Evolutionary conservation across 305 asterid species (phyloP), one percentile per base, ranked within the genome.

Genomic region (Withania somnifera): DNA sequence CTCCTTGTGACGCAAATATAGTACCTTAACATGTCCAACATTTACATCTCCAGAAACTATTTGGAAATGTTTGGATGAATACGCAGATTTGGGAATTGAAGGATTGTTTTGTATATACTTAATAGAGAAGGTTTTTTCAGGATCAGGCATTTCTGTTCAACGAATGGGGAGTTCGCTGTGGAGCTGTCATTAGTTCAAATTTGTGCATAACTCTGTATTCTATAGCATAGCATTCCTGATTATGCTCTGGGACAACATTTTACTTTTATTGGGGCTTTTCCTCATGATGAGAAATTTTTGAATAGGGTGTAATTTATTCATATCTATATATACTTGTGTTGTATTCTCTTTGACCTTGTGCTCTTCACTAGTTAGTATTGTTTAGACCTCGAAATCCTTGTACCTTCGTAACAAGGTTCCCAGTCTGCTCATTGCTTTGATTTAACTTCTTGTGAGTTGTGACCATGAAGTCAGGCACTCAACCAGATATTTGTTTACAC

Each of bases 71-170:
- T 73, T 66, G 75, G 86, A 77, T 68, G 76, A 81, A 76, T 82
- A 86, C 86, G 83, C 83, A 82, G 90, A 87, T 88, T 88, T 87
- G 85, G 80, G 75, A 87, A 63, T 89, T 86, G 90, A 86, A 54
- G 76, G 64, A 22, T 45, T 64, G 82, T 84, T 75, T 79, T 90
- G 92, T 89, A 89, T 76, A 91, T 90, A 89, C 71, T 53, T 84
- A 10, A 69, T 81, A 79, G 83, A 82, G 81, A 83, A 45, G 85
- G 42, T 83, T 36, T 84, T 83, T 69, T 32, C 75, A 82, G 85
- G 80, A 77, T 86, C 78, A 84, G 81, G 66, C 40, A 69, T 30
- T 80, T 56, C 81, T 75, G 42, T 88, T 78, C 50, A 66, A 57
- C 83, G 56, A 60, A 34, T 56, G 85, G 82, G 85, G 75, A 82